Conservation (phyloP, 129 eudicot species). For the Flaveria linearis region DNA sequence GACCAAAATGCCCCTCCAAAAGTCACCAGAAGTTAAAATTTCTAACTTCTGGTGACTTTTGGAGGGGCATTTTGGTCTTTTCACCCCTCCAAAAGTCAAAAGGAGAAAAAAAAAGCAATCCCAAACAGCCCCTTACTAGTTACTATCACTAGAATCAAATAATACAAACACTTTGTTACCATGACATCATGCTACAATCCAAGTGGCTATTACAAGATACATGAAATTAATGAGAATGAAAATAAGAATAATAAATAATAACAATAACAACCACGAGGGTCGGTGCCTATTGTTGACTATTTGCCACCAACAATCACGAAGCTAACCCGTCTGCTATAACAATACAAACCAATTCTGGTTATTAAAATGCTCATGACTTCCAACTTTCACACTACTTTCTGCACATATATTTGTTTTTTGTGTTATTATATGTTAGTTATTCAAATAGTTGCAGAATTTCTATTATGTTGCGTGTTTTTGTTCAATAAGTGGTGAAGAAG, state of each 20-base stretch:
- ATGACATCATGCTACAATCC: too few species aligned
- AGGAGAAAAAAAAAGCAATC: too few species aligned
- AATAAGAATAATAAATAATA: background rate
- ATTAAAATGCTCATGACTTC: background rate
- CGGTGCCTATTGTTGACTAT: constrained; percentile 12
- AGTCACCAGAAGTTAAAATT: too few species aligned
- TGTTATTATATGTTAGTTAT: background rate
- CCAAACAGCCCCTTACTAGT: too few species aligned
- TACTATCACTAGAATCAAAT: too few species aligned
- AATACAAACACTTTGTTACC: too few species aligned
- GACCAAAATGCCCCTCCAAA: too few species aligned
- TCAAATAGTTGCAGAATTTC: background rate
- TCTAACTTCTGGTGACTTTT: too few species aligned
- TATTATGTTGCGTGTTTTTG: background rate
- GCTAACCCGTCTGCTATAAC: background rate
- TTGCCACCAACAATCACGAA: background rate
- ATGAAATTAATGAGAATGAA: too few species aligned
- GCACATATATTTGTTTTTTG: background rate
- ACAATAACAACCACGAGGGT: constrained; percentile 10
- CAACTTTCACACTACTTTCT: background rate
- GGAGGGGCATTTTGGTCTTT: too few species aligned
- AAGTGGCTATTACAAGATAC: too few species aligned
- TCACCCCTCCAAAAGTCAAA: too few species aligned
- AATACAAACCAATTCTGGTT: background rate
- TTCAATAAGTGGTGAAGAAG: background rate